Conservation (phyloP, 352 stramenopile species). For the Phytophthora capsici region DNA sequence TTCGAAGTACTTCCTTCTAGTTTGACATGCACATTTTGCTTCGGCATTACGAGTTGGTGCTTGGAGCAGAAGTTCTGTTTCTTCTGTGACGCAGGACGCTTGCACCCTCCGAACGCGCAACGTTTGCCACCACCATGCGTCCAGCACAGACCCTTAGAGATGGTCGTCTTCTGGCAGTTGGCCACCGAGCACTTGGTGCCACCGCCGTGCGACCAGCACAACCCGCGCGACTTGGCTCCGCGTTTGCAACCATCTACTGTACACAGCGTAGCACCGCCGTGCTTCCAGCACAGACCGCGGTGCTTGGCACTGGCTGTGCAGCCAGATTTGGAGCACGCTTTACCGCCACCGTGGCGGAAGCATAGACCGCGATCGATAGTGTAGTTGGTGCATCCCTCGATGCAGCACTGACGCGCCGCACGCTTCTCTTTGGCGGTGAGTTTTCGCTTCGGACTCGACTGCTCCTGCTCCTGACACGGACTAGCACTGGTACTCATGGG, state of each 20-base stretch:
- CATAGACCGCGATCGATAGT: conserved; percentile 57
- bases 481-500: neutral
- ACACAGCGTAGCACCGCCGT: conserved; percentile 49
- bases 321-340: conserved; percentile 47
- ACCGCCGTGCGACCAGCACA: conserved; percentile 86
- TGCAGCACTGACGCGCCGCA: conserved; percentile 56
- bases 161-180: conserved; percentile 41
- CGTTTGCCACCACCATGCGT: conserved; percentile 52
- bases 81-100: conserved; percentile 56
- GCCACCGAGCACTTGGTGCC: conserved; percentile 69
- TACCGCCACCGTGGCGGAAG: conserved; percentile 49
- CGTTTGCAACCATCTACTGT: conserved; percentile 59
- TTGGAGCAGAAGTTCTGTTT: conserved; percentile 34
- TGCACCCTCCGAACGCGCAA: conserved; percentile 37
- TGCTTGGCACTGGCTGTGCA: conserved; percentile 59
- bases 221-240: conserved; percentile 75
- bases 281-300: conserved; percentile 44
- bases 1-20: no score
- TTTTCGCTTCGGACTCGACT: conserved; percentile 6
- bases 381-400: conserved; percentile 55
- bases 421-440: conserved; percentile 21
- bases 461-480: neutral
- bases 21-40: neutral
- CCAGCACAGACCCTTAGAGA: conserved; percentile 54
- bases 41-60: conserved; percentile 8